Evolutionary conservation across 164 flowering plant genomes (phyloP), one percentile per base, ranked within the genome.

Genomic region (Tinospora cordifolia): DNA sequence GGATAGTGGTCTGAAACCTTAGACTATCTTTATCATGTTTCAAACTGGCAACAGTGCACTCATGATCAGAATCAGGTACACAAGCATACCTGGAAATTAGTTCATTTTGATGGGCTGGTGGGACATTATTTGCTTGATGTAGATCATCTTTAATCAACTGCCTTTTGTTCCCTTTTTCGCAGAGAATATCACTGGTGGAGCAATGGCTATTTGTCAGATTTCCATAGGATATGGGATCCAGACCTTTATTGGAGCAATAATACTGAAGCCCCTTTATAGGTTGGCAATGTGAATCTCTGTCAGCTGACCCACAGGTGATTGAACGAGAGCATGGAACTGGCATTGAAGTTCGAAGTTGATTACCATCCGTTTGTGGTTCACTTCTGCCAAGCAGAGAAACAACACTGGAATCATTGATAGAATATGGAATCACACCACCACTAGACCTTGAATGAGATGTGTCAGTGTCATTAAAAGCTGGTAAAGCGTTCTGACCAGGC

Each of bases 111-210:
- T 51, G 78, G 22, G 65, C 4, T 8, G 41, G 41, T 49, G 79
- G 74, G 63, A 66, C 59, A 65, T 76, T 63, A 75, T 73, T 71
- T 17, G 84, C 79, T 63, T 82, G 80, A 73, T 77, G 75, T 21
- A 81, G 64, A 74, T 80, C 80, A 63, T 72, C 66, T 44, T 80
- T 83, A 44, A 77, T 47, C 21, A 34, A 47, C 67, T 75, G 72
- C 62, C 67, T 64, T 10, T 63, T 71, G 47, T 68, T 68, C 69
- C 68, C 40, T 51, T 58, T 73, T 65, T 30, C 40, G 26, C 57
- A 72, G 46, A 24, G 69, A 71, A 67, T 81, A 36, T 66, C 49
- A 67, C 54, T 58, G 17, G 21, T 13, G 10, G 74, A 66, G 36
- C 3, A 30, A 30, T 30, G 36, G 36, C 36, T 25, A 59, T 67